Percentiles rank a stretch among this genome's conserved stretches.
phyloP scores from a whole-genome alignment of 1,284 basidiomycete genomes.

The Moesziomyces aphidis region DNA sequence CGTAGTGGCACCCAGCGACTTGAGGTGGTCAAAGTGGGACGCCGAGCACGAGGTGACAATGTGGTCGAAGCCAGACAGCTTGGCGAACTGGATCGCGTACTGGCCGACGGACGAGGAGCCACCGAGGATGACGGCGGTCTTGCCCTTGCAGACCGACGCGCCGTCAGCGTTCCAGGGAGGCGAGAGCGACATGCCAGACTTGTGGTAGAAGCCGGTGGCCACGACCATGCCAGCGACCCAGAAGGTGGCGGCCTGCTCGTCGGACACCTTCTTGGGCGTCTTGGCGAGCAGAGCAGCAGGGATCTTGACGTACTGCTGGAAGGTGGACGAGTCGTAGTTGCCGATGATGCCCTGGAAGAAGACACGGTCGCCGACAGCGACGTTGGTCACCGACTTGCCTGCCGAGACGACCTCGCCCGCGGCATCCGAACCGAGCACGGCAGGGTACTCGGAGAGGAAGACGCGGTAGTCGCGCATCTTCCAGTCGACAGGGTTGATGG shows the following conservation, averaged over 20 bases:
- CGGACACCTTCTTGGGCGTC: conserved; percentile 47
- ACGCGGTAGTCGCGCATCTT: conserved; percentile 49
- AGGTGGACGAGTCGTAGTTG: conserved; percentile 41
- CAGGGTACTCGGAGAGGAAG: conserved; percentile 42
- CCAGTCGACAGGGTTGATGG: conserved; percentile 62
- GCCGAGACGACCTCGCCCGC: conserved; percentile 45
- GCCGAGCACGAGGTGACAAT: conserved; percentile 51
- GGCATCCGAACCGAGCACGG: conserved; percentile 54
- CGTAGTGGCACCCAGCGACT: conserved; percentile 41
- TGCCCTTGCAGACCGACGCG: conserved; percentile 35
- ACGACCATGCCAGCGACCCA: conserved; percentile 46
- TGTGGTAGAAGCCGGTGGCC: conserved; percentile 48
- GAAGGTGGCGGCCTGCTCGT: conserved; percentile 56
- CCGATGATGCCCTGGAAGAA: conserved; percentile 61
- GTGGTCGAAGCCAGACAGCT: conserved; percentile 47
- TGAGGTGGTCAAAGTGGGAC: conserved; percentile 41
- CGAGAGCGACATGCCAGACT: conserved; percentile 18
- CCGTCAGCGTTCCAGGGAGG: conserved; percentile 55
- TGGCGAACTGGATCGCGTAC: conserved; percentile 58
- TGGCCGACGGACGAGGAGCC: conserved; percentile 53
- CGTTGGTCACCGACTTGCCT: conserved; percentile 28
- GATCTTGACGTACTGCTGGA: conserved; percentile 55
- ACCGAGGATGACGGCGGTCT: conserved; percentile 54
- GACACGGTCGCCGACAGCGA: conserved; percentile 51
- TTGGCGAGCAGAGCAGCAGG: conserved; percentile 42